Evolutionary conservation across 176 grass and related monocot genomes (phyloP), one percentile per base, ranked within the genome.

Genomic region (Saccharum officinarum): DNA sequence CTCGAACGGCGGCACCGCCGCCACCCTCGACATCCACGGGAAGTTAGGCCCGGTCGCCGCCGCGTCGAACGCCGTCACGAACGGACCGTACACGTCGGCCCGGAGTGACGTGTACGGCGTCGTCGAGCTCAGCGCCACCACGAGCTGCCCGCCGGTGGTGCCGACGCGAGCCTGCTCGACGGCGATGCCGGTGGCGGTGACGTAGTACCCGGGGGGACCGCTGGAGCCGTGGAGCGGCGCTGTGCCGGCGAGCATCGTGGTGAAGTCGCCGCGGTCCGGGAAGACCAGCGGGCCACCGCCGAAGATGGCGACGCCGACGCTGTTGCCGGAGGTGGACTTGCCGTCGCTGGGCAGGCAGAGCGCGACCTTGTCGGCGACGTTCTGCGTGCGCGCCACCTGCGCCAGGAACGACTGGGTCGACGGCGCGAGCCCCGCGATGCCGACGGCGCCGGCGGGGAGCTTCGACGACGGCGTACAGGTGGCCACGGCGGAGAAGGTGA

Each of bases 291-390:
- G 81, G 0, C 87, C 85, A 0, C 78, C 80, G 40, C 92, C 95
- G 36, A 94, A 88, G 64, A 92, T 92, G 1, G 77, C 92, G 10
- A 89, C 88, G 38, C 95, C 87, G 3, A 60, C 1, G 57, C 75
- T 67, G 36, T 42, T 18, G 28, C 69, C 46, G 33, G 13, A 9
- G 0, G 71, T 73, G 0, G 42, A 17, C 71, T 26, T 73, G 42
- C 71, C 71, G 42, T 73, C 75, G 67, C 84, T 84, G 0, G 90
- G 92, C 61, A 97, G 95, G 77, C 95, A 94, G 69, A 97, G 87
- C 18, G 75, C 88, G 39, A 97, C 82, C 62, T 77, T 61, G 62
- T 81, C 67, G 10, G 85, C 42, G 16, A 91, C 87, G 13, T 46
- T 40, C 62, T 89, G 87, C 57, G 80, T 46, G 12, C 74, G 22